Evolutionary conservation across 768 basidiomycete species (phyloP).

Genomic region (Dioszegia crocea): DNA sequence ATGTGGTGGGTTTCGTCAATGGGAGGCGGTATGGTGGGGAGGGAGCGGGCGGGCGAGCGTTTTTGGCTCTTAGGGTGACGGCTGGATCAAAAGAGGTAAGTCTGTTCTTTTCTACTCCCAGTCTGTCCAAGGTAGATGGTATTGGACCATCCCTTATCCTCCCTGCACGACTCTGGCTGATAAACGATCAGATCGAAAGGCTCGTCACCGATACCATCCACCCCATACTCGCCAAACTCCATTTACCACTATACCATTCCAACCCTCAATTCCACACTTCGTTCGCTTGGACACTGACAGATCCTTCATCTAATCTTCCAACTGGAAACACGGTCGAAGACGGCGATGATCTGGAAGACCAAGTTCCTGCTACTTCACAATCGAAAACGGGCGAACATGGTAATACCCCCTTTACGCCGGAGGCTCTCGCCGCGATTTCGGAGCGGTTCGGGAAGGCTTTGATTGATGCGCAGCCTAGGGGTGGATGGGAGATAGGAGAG

Average conservation of each 20-base stretch:
- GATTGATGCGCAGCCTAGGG: constrained; percentile 24
- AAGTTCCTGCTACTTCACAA: too few species aligned
- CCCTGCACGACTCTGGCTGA: constrained; percentile 3
- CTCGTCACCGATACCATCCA: constrained; percentile 58
- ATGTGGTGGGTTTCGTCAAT: constrained; percentile 58
- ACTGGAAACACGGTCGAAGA: too few species aligned
- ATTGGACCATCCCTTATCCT: not conserved
- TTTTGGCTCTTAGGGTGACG: constrained; percentile 75
- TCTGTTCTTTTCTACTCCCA: constrained; percentile 7
- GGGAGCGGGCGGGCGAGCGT: constrained; percentile 56
- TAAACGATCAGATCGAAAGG: constrained; percentile 56
- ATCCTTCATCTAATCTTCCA: too few species aligned
- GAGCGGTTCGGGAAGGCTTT: constrained; percentile 16
- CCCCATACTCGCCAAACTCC: constrained; percentile 59
- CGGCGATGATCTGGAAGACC: too few species aligned
- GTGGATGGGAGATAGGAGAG: constrained; percentile 36
- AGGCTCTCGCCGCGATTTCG: constrained; percentile 19
- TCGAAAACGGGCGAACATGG: too few species aligned
- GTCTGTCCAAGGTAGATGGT: too few species aligned
- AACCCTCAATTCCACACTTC: constrained; percentile 83
- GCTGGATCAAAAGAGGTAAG: constrained; percentile 74
- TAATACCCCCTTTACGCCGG: constrained; percentile 23
- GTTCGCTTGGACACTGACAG: constrained; percentile 77
- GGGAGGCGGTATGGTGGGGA: constrained; percentile 52
- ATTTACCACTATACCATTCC: constrained; percentile 74